Base-by-base conservation (phyloP, 2,329 filamentous ascomycete species). In the Dothistroma pini region DNA sequence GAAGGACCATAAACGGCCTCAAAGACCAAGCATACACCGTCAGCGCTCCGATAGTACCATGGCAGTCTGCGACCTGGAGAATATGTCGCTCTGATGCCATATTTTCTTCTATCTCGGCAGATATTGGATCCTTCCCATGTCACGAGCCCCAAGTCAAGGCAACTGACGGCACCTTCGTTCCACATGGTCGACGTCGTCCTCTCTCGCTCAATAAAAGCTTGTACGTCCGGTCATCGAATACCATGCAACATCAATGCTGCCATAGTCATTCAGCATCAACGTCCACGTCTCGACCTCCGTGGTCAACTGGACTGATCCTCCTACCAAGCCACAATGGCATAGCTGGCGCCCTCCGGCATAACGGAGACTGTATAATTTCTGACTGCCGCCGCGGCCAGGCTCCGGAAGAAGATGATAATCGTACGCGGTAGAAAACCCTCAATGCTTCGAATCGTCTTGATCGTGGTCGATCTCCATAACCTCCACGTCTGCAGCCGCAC, bases 301-400 rank as follows among this genome's bases (percentile, higher is more conserved):
- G 16, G 5, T 19, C 41, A 44, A 9, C 5, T 44, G 41, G 14
- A 44, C 41, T 9, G 41, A 44, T 4, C n/a, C 16, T 8, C 14
- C 25, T 2, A 56, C n/a, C n/a, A n/a, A n/a, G n/a, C n/a, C 56
- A 32, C 58, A 56, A 2, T 56, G 41, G 31, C 60, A 11, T 58
- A 62, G 14, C 44, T 52, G n/a, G 25, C 19, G 6, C 38, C 14
- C 2, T 58, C 51, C 4, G 35, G 50, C 21, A 56, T 21, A 16
- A 58, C 52, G 7, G 34, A 32, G 9, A 48, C 44, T 9, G 60
- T 47, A 31, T 58, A 52, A 29, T 56, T 58, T 14, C 56, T 52
- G 25, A 44, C 31, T 2, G 56, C 56, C n/a, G 60, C 60, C 10
- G 55, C 60, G 0, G n/a, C n/a, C n/a, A n/a, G n/a, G n/a, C n/a